Base-by-base conservation (phyloP, 345 rosid genomes). In the Capsella bursapastoris region DNA sequence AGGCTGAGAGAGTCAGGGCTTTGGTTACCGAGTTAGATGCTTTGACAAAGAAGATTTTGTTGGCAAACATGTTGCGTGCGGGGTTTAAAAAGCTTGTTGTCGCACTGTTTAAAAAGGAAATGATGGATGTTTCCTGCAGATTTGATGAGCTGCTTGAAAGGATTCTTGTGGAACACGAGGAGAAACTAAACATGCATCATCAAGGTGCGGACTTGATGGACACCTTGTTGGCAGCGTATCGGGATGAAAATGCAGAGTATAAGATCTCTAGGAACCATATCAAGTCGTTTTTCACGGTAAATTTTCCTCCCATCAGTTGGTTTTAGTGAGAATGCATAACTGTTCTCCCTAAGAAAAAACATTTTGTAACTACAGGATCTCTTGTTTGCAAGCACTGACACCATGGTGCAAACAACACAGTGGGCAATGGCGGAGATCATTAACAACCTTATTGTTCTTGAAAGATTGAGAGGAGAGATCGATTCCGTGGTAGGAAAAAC, bases 391-490 rank as follows among this genome's bases (percentile, higher is more conserved):
- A 37, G 64, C 15, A 55, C 28, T 6, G 65, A 73, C 49, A 53
- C 65, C 31, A 45, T 56, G 3, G 49, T n/a, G 14, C 57, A 41
- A 56, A n/a, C 57, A 56, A 64, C 2, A 55, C 85, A 85, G 55
- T 89, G 89, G 92, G 81, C 86, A 37, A 62, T 86, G 29, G 81
- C 93, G 8, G 93, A 90, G 74, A 79, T 87, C 57, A 83, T 84
- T 13, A 86, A 88, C 47, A 83, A 80, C 31, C 85, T 85, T 11
- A 65, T 73, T 2, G 63, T 87, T 32, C 68, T 84, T 83, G 67
- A 76, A 49, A 88, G 70, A 71, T 78, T 86, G n/a, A 80, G 82
- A 80, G 71, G 63, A 79, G 94, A 87, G 78, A 86, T 90, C 2
- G 82, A 86, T 64, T 14, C 25, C 0, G 72, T 82, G 6, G 82